A percentile compares a stretch with the other conserved stretches of the same genome.
Conservation (phyloP, 768 basidiomycete species). For the Tylopilus balloui region DNA sequence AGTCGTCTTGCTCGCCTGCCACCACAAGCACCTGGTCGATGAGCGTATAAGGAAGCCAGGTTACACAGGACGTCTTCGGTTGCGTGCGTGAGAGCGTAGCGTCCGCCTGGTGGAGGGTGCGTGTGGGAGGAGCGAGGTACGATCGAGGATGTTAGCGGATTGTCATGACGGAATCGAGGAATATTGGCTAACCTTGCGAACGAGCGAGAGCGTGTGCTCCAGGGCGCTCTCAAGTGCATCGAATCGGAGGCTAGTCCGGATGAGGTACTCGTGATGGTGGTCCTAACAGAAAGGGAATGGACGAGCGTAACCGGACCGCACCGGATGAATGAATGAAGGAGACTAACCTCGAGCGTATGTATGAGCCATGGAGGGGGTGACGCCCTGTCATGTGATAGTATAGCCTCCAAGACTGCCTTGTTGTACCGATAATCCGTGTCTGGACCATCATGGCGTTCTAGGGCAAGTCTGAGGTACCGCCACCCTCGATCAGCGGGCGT, state of each 20-base stretch:
- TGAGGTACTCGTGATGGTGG: conserved; percentile 78
- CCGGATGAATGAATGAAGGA: not conserved
- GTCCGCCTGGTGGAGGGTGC: conserved; percentile 46
- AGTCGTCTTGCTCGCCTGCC: conserved; percentile 48
- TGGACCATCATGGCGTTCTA: conserved; percentile 71
- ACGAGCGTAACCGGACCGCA: conserved; percentile 1
- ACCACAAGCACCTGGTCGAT: conserved; percentile 78
- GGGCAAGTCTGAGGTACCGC: conserved; percentile 78
- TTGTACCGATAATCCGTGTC: conserved; percentile 73
- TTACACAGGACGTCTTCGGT: conserved; percentile 52
- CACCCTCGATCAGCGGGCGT: conserved; percentile 76
- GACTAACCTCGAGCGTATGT: conserved; percentile 61
- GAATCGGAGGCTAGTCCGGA: conserved; percentile 71
- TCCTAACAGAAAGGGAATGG: conserved; percentile 32
- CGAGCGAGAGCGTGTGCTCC: conserved; percentile 62
- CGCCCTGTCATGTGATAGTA: conserved; percentile 61
- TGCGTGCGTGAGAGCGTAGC: conserved; percentile 47
- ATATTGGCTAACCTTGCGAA: conserved; percentile 57
- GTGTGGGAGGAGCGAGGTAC: not conserved
- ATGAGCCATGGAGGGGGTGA: conserved; percentile 74
- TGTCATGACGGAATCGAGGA: not conserved
- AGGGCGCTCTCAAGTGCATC: conserved; percentile 77
- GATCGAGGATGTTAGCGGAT: conserved; percentile 9
- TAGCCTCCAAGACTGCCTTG: conserved; percentile 71
- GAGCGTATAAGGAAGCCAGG: conserved; percentile 81